phyloP scores from a whole-genome alignment of 2,329 filamentous ascomycete genomes.

The Fusarium bulbicola region DNA sequence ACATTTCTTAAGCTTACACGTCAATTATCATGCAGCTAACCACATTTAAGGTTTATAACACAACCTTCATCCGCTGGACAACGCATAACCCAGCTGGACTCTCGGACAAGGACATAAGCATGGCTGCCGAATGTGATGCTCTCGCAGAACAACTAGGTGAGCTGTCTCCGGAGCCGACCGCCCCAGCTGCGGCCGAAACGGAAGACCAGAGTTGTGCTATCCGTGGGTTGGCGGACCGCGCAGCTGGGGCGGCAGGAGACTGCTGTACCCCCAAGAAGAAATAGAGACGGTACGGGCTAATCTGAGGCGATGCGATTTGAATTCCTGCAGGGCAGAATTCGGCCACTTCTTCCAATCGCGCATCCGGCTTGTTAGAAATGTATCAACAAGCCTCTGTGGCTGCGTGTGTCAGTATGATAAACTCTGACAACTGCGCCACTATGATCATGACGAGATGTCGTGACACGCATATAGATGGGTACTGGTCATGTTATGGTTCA shows the following conservation, averaged over 20 bases:
- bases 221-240: slow-evolving; percentile 58
- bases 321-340: background rate
- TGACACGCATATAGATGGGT: background rate
- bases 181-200: slow-evolving; percentile 30
- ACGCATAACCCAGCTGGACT: slow-evolving; percentile 74
- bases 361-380: background rate
- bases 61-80: slow-evolving; percentile 76
- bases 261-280: slow-evolving; percentile 62
- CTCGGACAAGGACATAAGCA: slow-evolving; percentile 68
- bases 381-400: background rate
- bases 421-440: background rate
- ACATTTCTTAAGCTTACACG: background rate
- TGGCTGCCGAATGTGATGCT: slow-evolving; percentile 71
- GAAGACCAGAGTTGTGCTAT: slow-evolving; percentile 47
- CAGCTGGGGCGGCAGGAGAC: slow-evolving; percentile 57
- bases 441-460: background rate
- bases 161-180: slow-evolving; percentile 46
- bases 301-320: background rate
- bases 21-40: slow-evolving; percentile 2
- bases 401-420: background rate
- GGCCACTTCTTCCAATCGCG: background rate
- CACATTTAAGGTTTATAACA: slow-evolving; percentile 70
- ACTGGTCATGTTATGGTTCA: background rate
- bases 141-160: slow-evolving; percentile 67
- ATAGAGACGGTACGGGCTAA: slow-evolving; percentile 27